Base-by-base conservation (phyloP, 2,329 filamentous ascomycete species). In the Penicillium sumatraense region DNA sequence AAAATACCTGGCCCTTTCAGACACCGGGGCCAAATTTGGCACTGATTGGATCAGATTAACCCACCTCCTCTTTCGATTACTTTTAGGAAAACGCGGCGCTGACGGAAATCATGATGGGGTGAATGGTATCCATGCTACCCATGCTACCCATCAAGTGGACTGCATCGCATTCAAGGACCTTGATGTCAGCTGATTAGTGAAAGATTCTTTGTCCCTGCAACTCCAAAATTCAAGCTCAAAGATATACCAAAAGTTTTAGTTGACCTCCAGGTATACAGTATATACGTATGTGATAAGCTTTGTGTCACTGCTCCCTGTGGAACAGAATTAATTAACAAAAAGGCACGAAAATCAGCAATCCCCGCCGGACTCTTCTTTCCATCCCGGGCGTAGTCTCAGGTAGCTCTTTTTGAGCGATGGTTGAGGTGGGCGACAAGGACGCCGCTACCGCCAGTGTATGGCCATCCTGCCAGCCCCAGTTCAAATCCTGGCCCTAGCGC, bases 401-500 rank as follows among this genome's bases (percentile, higher is more conserved):
- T 33, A 40, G 24, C 46, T 29, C 9, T 38, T 50, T 57, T 54
- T 24, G 26, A 31, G 53, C 33, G 49, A 50, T 42, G 47, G 20
- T 49, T 49, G 26, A 42, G 27, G 51, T 45, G 40, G 47, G 45
- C 27, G 40, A 44, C 40, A 50, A 51, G 23, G 27, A 52, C 45
- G 51, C 40, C 23, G 16, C 49, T 51, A 21, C 54, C 57, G 56
- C 54, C 24, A 46, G 54, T 58, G 49, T 35, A 26, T 61, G 53
- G 21, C 41, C 53, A 53, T 53, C 45, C 58, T 49, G 46, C 55
- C 60, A 57, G 61, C 24, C 59, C 40, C 40, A 33, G 38, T 62
- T 53, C 44, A 57, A 62, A 65, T 66, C 47, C 57, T 45, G 58
- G 45, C 55, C 33, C 47, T 58, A 62, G 62, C 60, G 66, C 58